A percentile compares a stretch with the other conserved stretches of the same genome.
Evolutionary conservation across 2,329 filamentous ascomycete species (phyloP).

Genomic region (Penicillium sp.): DNA sequence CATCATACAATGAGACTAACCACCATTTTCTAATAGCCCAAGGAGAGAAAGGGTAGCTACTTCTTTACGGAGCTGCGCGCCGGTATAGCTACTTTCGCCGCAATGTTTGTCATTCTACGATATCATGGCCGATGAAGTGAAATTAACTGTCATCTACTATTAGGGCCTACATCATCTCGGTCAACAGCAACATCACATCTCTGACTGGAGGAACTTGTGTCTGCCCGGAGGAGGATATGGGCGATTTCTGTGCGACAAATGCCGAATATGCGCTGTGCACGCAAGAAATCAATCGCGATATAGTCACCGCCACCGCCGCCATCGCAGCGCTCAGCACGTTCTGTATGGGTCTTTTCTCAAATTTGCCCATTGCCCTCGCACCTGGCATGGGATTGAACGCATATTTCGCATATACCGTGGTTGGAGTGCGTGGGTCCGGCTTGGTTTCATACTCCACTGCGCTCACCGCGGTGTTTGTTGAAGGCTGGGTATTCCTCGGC

Average conservation of each 20-base stretch:
- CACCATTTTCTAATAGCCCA: conserved; percentile 50
- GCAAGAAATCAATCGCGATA: conserved; percentile 68
- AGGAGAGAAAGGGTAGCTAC: conserved; percentile 70
- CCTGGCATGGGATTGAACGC: conserved; percentile 83
- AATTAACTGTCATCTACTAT: no score
- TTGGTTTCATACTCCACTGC: conserved; percentile 73
- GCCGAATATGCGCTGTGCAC: conserved; percentile 48
- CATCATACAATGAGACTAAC: not conserved
- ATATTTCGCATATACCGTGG: conserved; percentile 81
- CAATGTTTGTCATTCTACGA: conserved; percentile 53
- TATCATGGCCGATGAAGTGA: no score
- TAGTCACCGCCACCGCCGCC: conserved; percentile 82
- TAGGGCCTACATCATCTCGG: conserved; percentile 68
- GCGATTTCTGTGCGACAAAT: conserved; percentile 50
- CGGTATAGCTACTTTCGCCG: conserved; percentile 76
- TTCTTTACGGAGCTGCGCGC: conserved; percentile 85
- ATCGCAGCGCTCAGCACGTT: conserved; percentile 79
- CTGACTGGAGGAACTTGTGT: conserved; percentile 75
- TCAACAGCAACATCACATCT: conserved; percentile 70
- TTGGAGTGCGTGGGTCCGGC: conserved; percentile 74
- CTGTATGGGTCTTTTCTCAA: conserved; percentile 79
- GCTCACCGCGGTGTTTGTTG: conserved; percentile 83
- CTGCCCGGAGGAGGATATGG: conserved; percentile 56
- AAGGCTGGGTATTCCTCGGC: conserved; percentile 81
- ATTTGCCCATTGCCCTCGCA: conserved; percentile 72